These are phyloP conservation scores for Camellia sinensis DNA, from an alignment of 148 eudicot species.

Conservation along the genomic window DNA sequence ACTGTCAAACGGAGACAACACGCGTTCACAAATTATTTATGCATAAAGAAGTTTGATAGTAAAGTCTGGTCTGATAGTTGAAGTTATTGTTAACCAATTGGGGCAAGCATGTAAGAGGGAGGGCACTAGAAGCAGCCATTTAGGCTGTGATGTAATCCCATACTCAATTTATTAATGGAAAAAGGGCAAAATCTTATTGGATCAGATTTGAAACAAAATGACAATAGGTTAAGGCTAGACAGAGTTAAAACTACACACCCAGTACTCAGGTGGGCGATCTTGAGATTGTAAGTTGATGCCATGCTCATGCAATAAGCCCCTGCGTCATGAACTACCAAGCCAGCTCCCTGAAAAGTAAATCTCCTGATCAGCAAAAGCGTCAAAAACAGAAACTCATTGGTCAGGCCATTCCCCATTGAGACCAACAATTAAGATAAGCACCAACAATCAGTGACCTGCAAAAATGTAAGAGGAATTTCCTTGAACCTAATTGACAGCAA, in stretches of 20 bases:
- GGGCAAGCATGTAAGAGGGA: too few relatives aligned
- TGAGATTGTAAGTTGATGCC: conserved; percentile 99
- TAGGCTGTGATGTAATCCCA: too few relatives aligned
- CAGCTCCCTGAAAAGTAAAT: conserved; percentile 59
- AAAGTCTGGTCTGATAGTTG: too few relatives aligned
- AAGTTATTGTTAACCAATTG: too few relatives aligned
- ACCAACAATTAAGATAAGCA: too few relatives aligned
- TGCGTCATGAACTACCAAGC: conserved; percentile 95
- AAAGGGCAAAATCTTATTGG: too few relatives aligned
- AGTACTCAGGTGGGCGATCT: conserved; percentile 98
- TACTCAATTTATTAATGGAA: too few relatives aligned
- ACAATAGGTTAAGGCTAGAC: neutral
- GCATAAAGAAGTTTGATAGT: too few relatives aligned
- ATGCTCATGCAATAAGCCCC: conserved; percentile 99
- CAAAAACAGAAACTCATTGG: neutral
- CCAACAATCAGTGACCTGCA: neutral
- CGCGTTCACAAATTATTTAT: too few relatives aligned
- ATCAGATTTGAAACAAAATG: neutral
- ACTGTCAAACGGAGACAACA: too few relatives aligned
- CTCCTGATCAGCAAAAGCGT: neutral
- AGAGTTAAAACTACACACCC: conserved; percentile 45
- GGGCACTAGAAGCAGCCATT: too few relatives aligned
- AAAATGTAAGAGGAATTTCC: neutral
- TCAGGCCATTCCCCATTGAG: neutral
- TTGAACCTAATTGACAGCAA: too few relatives aligned